These are phyloP conservation scores for Populus hybrid DNA, from an alignment of 441 rosid species.

Conservation along the genomic window DNA sequence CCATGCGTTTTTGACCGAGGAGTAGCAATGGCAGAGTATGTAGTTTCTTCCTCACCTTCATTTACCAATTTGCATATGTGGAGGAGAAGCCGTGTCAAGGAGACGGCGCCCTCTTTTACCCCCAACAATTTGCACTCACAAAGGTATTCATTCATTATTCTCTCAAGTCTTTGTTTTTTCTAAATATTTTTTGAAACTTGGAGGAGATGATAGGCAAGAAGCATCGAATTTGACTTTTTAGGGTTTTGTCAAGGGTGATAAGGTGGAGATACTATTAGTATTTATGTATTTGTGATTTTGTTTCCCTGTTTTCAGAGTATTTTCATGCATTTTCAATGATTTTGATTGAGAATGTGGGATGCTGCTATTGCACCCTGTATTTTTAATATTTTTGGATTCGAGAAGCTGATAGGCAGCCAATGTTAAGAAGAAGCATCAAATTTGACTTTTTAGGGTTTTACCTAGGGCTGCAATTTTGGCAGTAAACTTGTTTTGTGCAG, in stretches of 20 bases:
- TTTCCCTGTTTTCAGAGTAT: neutral
- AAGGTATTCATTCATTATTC: neutral
- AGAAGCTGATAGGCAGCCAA: neutral
- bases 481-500: neutral
- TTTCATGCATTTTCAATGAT: neutral
- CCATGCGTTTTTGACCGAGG: neutral
- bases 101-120: neutral
- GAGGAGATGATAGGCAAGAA: neutral
- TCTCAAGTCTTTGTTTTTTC: neutral
- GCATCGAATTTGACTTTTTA: neutral
- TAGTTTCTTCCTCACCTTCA: neutral
- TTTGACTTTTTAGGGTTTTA: conserved; percentile 18
- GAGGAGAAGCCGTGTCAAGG: neutral
- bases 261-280: neutral
- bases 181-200: neutral
- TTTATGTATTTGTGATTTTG: neutral
- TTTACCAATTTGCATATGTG: neutral
- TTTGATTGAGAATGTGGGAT: neutral
- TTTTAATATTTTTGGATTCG: neutral
- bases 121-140: neutral
- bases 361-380: neutral
- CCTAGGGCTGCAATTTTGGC: neutral
- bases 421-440: conserved; percentile 3
- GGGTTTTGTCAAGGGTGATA: neutral
- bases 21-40: neutral